Conservation (phyloP, 768 basidiomycete species). For the Xanthoconium purpureum region DNA sequence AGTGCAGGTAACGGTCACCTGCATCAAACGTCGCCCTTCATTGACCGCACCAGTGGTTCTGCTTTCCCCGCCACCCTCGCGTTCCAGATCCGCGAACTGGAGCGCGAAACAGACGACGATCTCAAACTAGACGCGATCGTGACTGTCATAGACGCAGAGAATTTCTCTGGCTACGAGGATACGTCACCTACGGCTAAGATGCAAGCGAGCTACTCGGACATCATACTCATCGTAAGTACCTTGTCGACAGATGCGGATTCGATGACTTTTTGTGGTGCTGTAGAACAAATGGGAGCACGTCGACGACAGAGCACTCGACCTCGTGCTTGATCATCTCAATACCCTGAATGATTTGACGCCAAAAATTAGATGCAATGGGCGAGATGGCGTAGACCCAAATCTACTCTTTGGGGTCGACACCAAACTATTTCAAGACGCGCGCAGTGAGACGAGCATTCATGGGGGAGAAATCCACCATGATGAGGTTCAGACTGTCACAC, state of each 20-base stretch:
- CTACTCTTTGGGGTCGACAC: conserved; percentile 89
- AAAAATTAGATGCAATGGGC: conserved; percentile 67
- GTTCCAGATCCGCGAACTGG: conserved; percentile 89
- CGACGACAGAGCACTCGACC: conserved; percentile 73
- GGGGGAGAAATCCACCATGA: conserved; percentile 54
- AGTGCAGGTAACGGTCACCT: conserved; percentile 69
- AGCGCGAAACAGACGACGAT: conserved; percentile 69
- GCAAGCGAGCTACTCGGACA: conserved; percentile 94
- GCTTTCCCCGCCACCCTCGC: conserved; percentile 95
- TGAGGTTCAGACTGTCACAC: conserved; percentile 80
- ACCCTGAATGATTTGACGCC: conserved; percentile 90
- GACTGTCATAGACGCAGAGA: conserved; percentile 89
- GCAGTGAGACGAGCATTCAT: neutral
- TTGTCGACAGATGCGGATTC: neutral
- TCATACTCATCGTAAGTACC: conserved; percentile 72
- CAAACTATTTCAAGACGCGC: conserved; percentile 54
- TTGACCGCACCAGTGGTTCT: conserved; percentile 59
- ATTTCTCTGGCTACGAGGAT: conserved; percentile 92
- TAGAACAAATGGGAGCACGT: conserved; percentile 92
- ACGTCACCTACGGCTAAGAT: conserved; percentile 88
- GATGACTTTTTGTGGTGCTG: conserved; percentile 1
- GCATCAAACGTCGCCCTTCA: neutral
- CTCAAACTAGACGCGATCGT: conserved; percentile 87
- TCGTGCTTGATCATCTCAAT: conserved; percentile 81
- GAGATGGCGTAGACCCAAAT: conserved; percentile 66